Conservation (phyloP, 2,329 filamentous ascomycete species). For the Calycina marina region DNA sequence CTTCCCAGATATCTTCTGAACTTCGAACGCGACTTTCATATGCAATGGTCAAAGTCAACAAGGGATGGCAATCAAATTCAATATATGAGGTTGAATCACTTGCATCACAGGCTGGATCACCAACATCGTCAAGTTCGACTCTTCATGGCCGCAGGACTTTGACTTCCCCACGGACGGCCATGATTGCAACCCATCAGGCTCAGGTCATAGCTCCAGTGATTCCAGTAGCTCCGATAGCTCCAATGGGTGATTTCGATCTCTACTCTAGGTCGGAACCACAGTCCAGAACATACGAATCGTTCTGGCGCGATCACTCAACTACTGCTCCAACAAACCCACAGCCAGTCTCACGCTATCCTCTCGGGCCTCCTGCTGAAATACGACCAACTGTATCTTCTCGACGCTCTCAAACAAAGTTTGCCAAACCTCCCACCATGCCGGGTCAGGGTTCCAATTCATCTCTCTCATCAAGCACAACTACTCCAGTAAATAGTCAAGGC, state of each 20-base stretch:
- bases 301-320: conserved; percentile 29
- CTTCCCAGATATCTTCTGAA: conserved; percentile 33
- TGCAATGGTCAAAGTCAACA: conserved; percentile 84
- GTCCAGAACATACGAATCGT: conserved; percentile 28
- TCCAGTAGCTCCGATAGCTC: conserved; percentile 7
- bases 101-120: conserved; percentile 53
- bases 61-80: conserved; percentile 70
- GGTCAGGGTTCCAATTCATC: conserved; percentile 16
- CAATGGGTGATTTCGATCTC: conserved; percentile 20
- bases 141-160: conserved; percentile 37
- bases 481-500: conserved; percentile 12
- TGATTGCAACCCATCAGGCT: conserved; percentile 22
- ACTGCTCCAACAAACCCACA: conserved; percentile 30
- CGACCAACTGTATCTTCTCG: conserved; percentile 16
- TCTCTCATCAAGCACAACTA: conserved; percentile 14
- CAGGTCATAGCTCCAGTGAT: conserved; percentile 8
- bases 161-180: conserved; percentile 36
- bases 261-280: conserved; percentile 21
- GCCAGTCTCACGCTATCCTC: conserved; percentile 27
- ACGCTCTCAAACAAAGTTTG: conserved; percentile 20
- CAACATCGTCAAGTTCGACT: conserved; percentile 42
- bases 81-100: conserved; percentile 66
- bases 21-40: conserved; percentile 77
- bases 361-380: conserved; percentile 26
- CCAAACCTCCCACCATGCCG: conserved; percentile 17